These are phyloP conservation scores for Furcasterigmium sp. DNA, from an alignment of 2,329 filamentous ascomycete genomes.

Conservation along the genomic window DNA sequence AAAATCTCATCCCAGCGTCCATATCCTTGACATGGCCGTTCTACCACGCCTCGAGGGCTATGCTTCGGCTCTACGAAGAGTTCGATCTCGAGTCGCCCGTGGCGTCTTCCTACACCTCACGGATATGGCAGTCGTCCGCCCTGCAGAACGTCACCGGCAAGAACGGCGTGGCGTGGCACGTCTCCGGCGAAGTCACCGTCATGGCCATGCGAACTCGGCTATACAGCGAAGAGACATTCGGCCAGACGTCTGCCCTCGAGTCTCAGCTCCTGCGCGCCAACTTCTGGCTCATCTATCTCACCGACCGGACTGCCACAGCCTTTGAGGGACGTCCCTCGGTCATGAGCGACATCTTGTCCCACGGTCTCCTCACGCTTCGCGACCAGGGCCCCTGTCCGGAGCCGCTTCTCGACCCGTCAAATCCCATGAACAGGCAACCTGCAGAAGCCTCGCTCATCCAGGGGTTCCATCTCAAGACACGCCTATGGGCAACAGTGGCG, in stretches of 20 bases:
- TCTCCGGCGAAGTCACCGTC: constrained; percentile 2
- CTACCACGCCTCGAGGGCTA: constrained; percentile 6
- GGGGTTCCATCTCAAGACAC: constrained; percentile 34
- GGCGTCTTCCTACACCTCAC: constrained; percentile 4
- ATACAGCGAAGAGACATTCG: constrained; percentile 4
- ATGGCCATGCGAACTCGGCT: constrained; percentile 5
- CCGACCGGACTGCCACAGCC: constrained; percentile 2
- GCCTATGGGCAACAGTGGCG: constrained; percentile 13
- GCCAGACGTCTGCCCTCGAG: constrained; percentile 1
- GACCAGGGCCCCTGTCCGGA: background rate
- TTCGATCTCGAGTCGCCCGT: constrained; percentile 7
- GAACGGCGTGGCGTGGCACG: constrained; percentile 5
- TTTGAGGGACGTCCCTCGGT: background rate
- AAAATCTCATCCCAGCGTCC: background rate
- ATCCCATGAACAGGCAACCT: constrained; percentile 10
- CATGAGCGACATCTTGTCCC: background rate
- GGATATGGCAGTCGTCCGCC: constrained; percentile 6
- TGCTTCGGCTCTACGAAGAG: constrained; percentile 7
- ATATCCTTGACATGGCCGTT: constrained; percentile 17
- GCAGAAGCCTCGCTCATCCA: background rate
- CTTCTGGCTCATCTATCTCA: constrained; percentile 8
- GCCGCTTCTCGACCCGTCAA: constrained; percentile 1
- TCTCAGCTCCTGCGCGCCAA: constrained; percentile 5
- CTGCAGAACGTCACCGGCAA: constrained; percentile 8
- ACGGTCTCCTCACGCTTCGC: background rate